These are phyloP conservation scores for Chamaecyparis obtusa DNA, from an alignment of 75 land plant genomes.

Conservation along the genomic window DNA sequence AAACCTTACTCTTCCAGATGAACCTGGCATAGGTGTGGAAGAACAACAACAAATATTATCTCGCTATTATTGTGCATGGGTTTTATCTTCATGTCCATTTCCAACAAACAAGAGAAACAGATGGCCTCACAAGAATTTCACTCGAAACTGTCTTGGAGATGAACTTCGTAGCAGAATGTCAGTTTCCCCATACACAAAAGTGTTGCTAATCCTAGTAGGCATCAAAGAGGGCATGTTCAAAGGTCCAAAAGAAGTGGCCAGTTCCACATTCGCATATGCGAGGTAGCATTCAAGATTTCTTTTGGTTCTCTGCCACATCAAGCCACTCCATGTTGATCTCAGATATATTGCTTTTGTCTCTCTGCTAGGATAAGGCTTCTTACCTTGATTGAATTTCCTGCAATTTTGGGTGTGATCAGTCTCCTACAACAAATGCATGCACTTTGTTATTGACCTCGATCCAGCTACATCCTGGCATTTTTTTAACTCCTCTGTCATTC, in stretches of 20 bases:
- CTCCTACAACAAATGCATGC: constrained; percentile 11
- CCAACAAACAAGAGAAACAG: not conserved
- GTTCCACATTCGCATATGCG: not conserved
- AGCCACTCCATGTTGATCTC: not conserved
- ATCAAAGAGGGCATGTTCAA: not conserved
- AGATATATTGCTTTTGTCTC: not conserved
- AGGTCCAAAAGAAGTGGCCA: not conserved
- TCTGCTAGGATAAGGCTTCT: not conserved
- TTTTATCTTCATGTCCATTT: too few species aligned
- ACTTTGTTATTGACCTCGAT: constrained; percentile 14
- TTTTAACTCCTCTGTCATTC: constrained; percentile 8
- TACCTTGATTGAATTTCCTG: not conserved
- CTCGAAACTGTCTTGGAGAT: not conserved
- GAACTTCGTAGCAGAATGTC: not conserved
- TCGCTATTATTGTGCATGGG: too few species aligned
- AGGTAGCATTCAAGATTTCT: not conserved
- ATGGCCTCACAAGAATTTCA: not conserved
- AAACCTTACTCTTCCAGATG: too few species aligned
- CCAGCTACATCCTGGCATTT: constrained; percentile 19
- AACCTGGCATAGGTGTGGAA: too few species aligned
- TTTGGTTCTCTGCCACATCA: not conserved
- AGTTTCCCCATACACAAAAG: not conserved
- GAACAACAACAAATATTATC: too few species aligned
- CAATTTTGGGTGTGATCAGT: not conserved
- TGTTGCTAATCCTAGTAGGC: not conserved